phyloP scores from a whole-genome alignment of 2,329 filamentous ascomycete species.

The Cladosporium phlei region DNA sequence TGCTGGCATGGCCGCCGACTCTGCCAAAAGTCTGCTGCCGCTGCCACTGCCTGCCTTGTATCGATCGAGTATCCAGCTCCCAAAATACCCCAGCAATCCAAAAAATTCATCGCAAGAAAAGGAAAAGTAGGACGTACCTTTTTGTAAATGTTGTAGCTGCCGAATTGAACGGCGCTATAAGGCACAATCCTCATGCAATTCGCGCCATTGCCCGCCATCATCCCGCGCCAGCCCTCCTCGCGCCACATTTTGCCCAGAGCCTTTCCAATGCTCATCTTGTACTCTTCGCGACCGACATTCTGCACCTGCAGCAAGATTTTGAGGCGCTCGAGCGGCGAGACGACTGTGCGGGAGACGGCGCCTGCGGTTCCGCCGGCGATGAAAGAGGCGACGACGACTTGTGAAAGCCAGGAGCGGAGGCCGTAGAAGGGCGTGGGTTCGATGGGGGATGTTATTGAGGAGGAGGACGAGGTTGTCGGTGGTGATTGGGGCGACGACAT shows the following conservation, averaged over 20 bases:
- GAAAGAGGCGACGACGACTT: slow-evolving; percentile 86
- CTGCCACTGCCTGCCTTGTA: background rate
- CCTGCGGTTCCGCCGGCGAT: slow-evolving; percentile 90
- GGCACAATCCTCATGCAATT: slow-evolving; percentile 98
- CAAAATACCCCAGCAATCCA: no score
- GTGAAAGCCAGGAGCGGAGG: slow-evolving; percentile 52
- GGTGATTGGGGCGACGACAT: background rate
- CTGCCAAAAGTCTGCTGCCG: background rate
- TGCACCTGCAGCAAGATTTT: slow-evolving; percentile 99
- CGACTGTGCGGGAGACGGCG: slow-evolving; percentile 94
- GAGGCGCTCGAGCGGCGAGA: slow-evolving; percentile 88
- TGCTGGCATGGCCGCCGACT: background rate
- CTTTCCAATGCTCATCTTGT: slow-evolving; percentile 85
- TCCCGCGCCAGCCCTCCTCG: slow-evolving; percentile 94
- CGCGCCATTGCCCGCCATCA: slow-evolving; percentile 96
- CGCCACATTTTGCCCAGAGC: slow-evolving; percentile 92
- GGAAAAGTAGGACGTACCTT: slow-evolving; percentile 53
- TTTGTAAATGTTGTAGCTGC: slow-evolving; percentile 97
- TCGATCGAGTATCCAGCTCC: no score
- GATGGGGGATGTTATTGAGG: no score
- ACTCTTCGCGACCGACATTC: slow-evolving; percentile 82
- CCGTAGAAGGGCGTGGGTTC: slow-evolving; percentile 14
- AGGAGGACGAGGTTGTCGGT: no score
- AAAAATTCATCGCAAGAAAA: background rate
- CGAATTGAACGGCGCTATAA: slow-evolving; percentile 97